Percentiles rank a stretch among this genome's conserved stretches.
Evolutionary conservation across 108 stramenopile genomes (phyloP).

Genomic region (Tribonema minus): DNA sequence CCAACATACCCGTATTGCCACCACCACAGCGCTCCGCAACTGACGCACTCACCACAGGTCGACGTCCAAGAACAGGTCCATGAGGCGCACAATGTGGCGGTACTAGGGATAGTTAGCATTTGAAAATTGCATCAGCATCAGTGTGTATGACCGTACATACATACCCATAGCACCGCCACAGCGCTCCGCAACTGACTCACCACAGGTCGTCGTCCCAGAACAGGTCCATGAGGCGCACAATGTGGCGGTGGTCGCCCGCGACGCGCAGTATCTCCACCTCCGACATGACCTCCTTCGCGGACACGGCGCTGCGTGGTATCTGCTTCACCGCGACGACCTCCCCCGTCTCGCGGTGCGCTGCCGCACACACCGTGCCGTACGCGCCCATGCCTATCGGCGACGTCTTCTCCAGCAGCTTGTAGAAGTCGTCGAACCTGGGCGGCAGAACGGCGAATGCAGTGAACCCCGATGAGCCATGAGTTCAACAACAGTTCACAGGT

Average conservation of each 20-base stretch:
- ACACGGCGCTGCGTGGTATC: slow-evolving; percentile 18
- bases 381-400: no score
- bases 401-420: no score
- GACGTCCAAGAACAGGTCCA: slow-evolving; percentile 27
- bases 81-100: slow-evolving; percentile 8
- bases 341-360: slow-evolving; percentile 28
- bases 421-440: no score
- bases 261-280: slow-evolving; percentile 30
- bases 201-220: slow-evolving; percentile 19
- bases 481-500: no score
- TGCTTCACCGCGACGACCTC: slow-evolving; percentile 44
- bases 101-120: no score
- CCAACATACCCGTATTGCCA: no score
- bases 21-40: neutral
- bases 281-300: slow-evolving; percentile 2
- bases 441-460: no score
- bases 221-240: slow-evolving; percentile 14
- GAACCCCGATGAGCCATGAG: no score
- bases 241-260: slow-evolving; percentile 31
- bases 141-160: neutral
- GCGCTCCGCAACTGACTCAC: neutral
- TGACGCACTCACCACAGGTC: neutral
- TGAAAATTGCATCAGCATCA: no score
- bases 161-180: neutral
- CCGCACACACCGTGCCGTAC: slow-evolving; percentile 35